Percentiles rank a stretch among this genome's conserved stretches.
Conservation (phyloP, 805 yeast genomes). For the Nakazawaea pomicola region DNA sequence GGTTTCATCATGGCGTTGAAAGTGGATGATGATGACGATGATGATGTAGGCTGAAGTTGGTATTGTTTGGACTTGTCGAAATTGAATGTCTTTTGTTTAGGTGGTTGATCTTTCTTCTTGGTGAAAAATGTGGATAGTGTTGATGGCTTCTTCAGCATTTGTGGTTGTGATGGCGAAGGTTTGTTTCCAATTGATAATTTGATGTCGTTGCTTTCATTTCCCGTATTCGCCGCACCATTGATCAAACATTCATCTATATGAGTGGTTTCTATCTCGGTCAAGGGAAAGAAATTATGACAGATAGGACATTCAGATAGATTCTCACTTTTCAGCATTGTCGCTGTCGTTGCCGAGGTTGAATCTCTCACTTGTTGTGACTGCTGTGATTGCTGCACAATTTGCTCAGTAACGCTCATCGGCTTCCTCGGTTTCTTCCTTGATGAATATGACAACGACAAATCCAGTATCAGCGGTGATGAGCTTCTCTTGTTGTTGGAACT, state of each 20-base stretch:
- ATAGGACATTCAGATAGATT: conserved; percentile 61
- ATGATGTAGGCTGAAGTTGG: conserved; percentile 13
- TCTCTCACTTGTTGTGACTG: conserved; percentile 13
- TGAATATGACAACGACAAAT: background rate
- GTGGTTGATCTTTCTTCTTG: conserved; percentile 19
- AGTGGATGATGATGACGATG: too few relatives aligned
- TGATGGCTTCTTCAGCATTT: conserved; percentile 4
- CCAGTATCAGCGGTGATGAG: background rate
- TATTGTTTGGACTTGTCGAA: conserved; percentile 26
- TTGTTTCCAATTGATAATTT: conserved; percentile 16
- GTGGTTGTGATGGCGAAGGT: too few relatives aligned
- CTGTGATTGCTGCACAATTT: conserved; percentile 8
- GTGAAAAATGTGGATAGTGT: conserved; percentile 9
- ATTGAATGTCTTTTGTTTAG: conserved; percentile 20
- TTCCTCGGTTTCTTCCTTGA: conserved; percentile 4
- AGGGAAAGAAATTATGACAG: conserved; percentile 51
- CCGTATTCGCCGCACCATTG: conserved; percentile 18
- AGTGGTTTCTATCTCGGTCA: conserved; percentile 46
- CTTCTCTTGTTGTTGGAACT: conserved; percentile 15
- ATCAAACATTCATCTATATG: conserved; percentile 62
- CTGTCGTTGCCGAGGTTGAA: too few relatives aligned
- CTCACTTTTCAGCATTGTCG: too few relatives aligned
- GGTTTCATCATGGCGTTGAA: too few relatives aligned
- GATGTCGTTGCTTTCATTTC: conserved; percentile 5
- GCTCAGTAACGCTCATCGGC: conserved; percentile 7